These are phyloP conservation scores for Aspergillus persii DNA, from an alignment of 2,329 filamentous ascomycete genomes.

Conservation along the genomic window DNA sequence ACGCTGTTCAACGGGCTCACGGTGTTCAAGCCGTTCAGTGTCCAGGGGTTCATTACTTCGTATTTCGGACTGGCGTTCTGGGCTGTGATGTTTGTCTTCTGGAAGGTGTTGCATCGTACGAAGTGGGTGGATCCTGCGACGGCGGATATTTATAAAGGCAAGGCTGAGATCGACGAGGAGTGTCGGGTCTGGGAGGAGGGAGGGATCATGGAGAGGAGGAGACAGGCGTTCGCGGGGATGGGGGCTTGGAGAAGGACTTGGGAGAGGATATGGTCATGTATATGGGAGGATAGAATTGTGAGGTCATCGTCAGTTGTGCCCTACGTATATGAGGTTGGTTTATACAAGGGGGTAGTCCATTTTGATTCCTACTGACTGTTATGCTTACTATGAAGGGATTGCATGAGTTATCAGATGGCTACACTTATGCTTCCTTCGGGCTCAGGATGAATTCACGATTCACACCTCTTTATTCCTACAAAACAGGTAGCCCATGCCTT, in stretches of 20 bases:
- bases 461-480: no score
- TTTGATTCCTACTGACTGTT: no score
- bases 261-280: constrained; percentile 31
- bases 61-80: constrained; percentile 49
- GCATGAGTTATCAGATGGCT: no score
- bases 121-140: constrained; percentile 25
- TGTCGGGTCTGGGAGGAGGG: constrained; percentile 36
- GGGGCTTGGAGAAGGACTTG: constrained; percentile 25
- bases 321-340: no score
- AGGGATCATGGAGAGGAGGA: constrained; percentile 27
- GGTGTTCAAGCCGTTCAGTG: constrained; percentile 39
- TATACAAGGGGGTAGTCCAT: no score
- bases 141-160: constrained; percentile 33
- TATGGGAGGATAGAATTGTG: neutral
- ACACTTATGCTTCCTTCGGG: no score
- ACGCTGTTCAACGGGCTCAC: constrained; percentile 67
- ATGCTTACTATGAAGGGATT: no score
- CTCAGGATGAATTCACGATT: no score
- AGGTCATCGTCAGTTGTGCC: no score
- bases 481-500: no score
- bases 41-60: constrained; percentile 51
- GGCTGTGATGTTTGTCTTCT: constrained; percentile 41
- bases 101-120: constrained; percentile 33
- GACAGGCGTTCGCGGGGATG: constrained; percentile 30
- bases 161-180: constrained; percentile 35